Evolutionary conservation across 805 yeast genomes (phyloP).

Genomic region (Yarrowia sp.): DNA sequence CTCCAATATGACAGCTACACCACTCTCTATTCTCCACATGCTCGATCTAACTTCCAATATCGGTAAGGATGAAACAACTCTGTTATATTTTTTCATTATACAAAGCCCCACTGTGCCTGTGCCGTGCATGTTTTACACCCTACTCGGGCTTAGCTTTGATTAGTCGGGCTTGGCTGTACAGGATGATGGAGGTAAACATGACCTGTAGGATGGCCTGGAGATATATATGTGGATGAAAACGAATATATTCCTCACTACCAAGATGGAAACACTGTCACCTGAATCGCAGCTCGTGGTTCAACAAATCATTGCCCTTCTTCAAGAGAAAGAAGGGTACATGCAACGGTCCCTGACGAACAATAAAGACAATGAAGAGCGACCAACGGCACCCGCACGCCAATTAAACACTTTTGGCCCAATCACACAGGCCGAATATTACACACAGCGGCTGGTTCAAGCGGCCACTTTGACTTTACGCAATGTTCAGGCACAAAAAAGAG

Average conservation of each 20-base stretch:
- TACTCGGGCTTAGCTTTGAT: neutral
- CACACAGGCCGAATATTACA: conserved; percentile 16
- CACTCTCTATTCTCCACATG: too few relatives aligned
- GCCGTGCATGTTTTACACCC: neutral
- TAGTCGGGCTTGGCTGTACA: neutral
- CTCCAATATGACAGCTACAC: too few relatives aligned
- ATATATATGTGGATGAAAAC: neutral
- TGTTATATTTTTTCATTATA: too few relatives aligned
- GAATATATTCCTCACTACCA: neutral
- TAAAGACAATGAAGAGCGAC: neutral
- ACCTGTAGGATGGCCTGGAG: neutral
- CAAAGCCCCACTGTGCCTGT: conserved; percentile 10
- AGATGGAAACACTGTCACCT: neutral
- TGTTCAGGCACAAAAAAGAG: conserved; percentile 3
- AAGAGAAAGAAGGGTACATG: neutral
- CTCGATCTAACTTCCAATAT: neutral
- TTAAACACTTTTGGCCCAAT: neutral
- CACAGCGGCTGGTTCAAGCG: conserved; percentile 18
- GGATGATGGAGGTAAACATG: neutral
- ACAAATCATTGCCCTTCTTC: neutral
- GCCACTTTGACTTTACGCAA: conserved; percentile 14
- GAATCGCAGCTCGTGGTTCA: neutral
- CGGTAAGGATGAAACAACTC: neutral
- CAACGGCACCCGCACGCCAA: neutral
- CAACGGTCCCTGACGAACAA: neutral